These are phyloP conservation scores for Annulohypoxylon stygium DNA, from an alignment of 495 filamentous ascomycete genomes.

Conservation along the genomic window DNA sequence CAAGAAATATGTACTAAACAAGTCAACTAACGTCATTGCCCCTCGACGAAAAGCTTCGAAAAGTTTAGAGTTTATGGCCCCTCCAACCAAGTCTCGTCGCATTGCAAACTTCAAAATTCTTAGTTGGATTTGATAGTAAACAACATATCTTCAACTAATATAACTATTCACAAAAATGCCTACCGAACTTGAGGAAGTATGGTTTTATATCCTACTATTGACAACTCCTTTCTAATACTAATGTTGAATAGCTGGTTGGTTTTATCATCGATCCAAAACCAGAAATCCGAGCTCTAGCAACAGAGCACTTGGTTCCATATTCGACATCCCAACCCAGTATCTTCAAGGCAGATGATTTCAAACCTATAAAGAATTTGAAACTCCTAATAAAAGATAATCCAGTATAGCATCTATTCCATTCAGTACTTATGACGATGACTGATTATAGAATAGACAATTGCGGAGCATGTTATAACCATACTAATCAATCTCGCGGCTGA, in stretches of 20 bases:
- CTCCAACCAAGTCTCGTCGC: slow-evolving; percentile 21
- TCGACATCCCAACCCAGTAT: slow-evolving; percentile 80
- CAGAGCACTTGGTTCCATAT: slow-evolving; percentile 87
- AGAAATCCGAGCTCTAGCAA: slow-evolving; percentile 79
- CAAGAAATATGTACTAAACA: background rate
- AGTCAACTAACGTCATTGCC: slow-evolving; percentile 36
- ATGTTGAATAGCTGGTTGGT: slow-evolving; percentile 77
- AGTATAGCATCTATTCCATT: slow-evolving; percentile 60
- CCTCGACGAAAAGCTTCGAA: slow-evolving; percentile 37
- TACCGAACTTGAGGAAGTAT: slow-evolving; percentile 85
- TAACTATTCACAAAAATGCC: slow-evolving; percentile 68
- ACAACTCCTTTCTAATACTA: slow-evolving; percentile 27
- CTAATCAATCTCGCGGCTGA: slow-evolving; percentile 92
- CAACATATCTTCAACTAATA: background rate
- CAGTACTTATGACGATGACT: slow-evolving; percentile 10
- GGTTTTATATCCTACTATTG: background rate
- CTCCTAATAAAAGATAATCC: slow-evolving; percentile 85
- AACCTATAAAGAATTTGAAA: slow-evolving; percentile 88
- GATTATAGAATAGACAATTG: slow-evolving; percentile 73
- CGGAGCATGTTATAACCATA: slow-evolving; percentile 92
- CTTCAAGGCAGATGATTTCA: slow-evolving; percentile 85
- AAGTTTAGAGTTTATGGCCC: slow-evolving; percentile 12
- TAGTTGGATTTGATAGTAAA: background rate
- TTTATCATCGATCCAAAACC: slow-evolving; percentile 92
- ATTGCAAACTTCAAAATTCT: slow-evolving; percentile 22